Base-by-base conservation (phyloP, 306 rosid species). In the Cucurbita pepo region DNA sequence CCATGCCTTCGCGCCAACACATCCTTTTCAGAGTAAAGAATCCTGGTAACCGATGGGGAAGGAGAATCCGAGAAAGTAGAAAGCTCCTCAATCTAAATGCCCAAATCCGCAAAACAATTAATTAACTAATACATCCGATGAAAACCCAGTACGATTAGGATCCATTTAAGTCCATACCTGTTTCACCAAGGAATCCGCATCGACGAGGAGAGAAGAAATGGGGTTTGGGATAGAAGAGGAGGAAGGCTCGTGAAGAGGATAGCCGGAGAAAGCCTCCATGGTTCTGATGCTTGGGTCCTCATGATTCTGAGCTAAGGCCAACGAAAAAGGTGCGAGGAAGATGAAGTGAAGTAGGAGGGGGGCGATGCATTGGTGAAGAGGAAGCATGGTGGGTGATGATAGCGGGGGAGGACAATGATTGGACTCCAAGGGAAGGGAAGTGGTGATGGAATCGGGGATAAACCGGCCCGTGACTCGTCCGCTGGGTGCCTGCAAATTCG, bases 1-100 rank as follows among this genome's bases (percentile, higher is more conserved):
- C 60, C 61, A 36, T 73, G 83, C 97, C 92, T 83, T 73, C 98
- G 94, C 4, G 90, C 97, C 82, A 84, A 73, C 14, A 94, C 89
- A 85, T 94, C 98, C 79, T 90, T 89, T 30, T 94, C 86, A 56
- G 89, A 83, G 79, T 81, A 94, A 79, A 94, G 86, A 75, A 90
- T 77, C 84, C 98, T 85, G 54, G 98, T 89, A 9, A 94, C 98
- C 74, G 98, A 91, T 50, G 98, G 98, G 73, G 92, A 83, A 72
- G 96, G 89, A 44, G 96, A 79, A 71, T 90, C 94, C 66, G 98
- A 94, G 73, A 87, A 86, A 25, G 85, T 78, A 9, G 97, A 80
- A 50, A 94, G 96, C 70, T 94, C 96, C 71, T 90, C 95, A 81
- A 94, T 87, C 97, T 94, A 83, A 48, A 10, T 8, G 6, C 72